Evolutionary conservation across 179 eudicot species (phyloP).

Genomic region (Silene vulgaris): DNA sequence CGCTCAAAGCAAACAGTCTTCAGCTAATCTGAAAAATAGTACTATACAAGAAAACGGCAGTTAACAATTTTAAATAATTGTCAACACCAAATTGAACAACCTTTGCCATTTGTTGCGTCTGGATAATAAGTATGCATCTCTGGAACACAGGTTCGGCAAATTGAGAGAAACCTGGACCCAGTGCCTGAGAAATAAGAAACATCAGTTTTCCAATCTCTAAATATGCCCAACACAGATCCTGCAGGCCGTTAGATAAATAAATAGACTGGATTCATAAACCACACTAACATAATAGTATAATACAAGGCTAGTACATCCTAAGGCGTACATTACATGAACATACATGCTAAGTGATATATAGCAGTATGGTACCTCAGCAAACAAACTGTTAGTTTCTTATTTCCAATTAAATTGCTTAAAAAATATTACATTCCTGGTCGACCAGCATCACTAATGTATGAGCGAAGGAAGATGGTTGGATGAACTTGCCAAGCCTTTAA

Average conservation of each 20-base stretch:
- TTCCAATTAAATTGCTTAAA: not conserved
- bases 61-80: not conserved
- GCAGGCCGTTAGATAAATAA: not conserved
- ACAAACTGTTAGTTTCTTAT: not conserved
- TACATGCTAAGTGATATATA: too few species aligned
- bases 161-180: conserved; percentile 81
- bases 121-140: conserved; percentile 90
- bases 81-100: conserved; percentile 25
- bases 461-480: not conserved
- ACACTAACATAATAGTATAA: not conserved
- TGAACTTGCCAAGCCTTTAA: not conserved
- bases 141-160: conserved; percentile 94
- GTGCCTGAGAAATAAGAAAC: conserved; percentile 56
- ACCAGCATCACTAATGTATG: not conserved
- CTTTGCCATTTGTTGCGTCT: conserved; percentile 87
- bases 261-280: not conserved
- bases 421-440: not conserved
- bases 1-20: not conserved
- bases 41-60: not conserved
- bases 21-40: not conserved
- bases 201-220: conserved; percentile 18
- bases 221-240: not conserved
- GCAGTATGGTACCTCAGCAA: not conserved
- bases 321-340: too few species aligned
- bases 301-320: not conserved